phyloP scores from a whole-genome alignment of 768 basidiomycete genomes.

The Boletus pseudo-olivaceus region DNA sequence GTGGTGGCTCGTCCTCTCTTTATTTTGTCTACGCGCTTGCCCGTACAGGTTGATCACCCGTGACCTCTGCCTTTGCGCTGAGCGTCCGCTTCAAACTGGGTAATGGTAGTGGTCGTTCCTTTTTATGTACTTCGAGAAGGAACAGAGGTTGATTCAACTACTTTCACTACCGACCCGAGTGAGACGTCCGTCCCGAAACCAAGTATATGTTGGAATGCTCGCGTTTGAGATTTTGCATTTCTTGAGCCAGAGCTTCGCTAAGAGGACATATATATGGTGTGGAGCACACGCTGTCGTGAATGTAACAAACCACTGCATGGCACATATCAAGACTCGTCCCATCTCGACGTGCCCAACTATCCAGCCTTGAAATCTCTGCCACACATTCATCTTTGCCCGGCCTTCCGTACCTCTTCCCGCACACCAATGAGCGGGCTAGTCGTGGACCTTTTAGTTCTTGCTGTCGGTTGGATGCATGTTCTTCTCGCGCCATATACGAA shows the following conservation, averaged over 20 bases:
- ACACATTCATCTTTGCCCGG: not conserved
- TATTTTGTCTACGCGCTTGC: slow-evolving; percentile 36
- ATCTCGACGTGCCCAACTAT: too few relatives aligned
- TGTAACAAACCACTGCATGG: too few relatives aligned
- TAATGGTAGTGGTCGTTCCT: slow-evolving; percentile 54
- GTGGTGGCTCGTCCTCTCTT: slow-evolving; percentile 48
- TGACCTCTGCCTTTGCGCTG: slow-evolving; percentile 37
- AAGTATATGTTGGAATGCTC: not conserved
- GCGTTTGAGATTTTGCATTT: not conserved
- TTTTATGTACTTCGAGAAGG: slow-evolving; percentile 47
- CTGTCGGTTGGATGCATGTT: slow-evolving; percentile 61
- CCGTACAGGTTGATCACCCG: slow-evolving; percentile 35
- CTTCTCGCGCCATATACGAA: slow-evolving; percentile 85
- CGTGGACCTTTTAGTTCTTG: slow-evolving; percentile 51
- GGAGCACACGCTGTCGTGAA: not conserved
- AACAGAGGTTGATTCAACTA: slow-evolving; percentile 60
- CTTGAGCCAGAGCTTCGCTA: too few relatives aligned
- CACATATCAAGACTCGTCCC: too few relatives aligned
- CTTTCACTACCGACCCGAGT: slow-evolving; percentile 34
- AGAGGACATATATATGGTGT: too few relatives aligned
- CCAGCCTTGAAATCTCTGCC: too few relatives aligned
- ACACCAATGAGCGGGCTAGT: slow-evolving; percentile 18
- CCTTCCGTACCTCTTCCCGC: not conserved
- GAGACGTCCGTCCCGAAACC: not conserved
- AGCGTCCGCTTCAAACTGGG: slow-evolving; percentile 36